Percentiles rank a stretch among this genome's conserved stretches.
Conservation (phyloP, 1,284 basidiomycete species). For the Sporisorium sorghi region DNA sequence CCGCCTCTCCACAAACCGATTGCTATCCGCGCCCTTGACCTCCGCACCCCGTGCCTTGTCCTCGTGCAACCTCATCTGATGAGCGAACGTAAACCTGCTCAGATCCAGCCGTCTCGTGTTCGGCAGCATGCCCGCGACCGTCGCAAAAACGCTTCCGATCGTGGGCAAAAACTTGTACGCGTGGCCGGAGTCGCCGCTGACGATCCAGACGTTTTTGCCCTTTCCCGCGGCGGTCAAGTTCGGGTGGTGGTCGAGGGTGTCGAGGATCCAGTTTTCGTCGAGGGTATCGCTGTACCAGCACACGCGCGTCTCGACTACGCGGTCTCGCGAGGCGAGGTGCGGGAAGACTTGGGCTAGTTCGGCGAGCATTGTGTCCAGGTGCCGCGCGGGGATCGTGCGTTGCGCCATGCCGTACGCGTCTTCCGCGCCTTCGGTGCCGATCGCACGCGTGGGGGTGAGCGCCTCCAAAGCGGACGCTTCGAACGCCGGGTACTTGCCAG, state of each 20-base stretch:
- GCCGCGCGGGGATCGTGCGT: slow-evolving; percentile 74
- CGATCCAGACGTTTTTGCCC: slow-evolving; percentile 69
- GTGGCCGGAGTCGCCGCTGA: slow-evolving; percentile 71
- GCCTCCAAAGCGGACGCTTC: slow-evolving; percentile 2
- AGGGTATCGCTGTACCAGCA: slow-evolving; percentile 78
- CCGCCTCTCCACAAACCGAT: slow-evolving; percentile 9
- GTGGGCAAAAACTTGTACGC: slow-evolving; percentile 79
- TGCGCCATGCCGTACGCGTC: slow-evolving; percentile 16
- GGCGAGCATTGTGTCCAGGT: slow-evolving; percentile 73
- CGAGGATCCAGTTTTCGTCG: slow-evolving; percentile 72
- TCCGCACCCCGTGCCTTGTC: neutral
- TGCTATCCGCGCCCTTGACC: slow-evolving; percentile 34
- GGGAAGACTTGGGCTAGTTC: slow-evolving; percentile 77
- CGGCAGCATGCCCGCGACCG: slow-evolving; percentile 64
- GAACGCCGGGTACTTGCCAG: slow-evolving; percentile 23
- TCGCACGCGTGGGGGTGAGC: neutral
- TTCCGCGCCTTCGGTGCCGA: slow-evolving; percentile 25
- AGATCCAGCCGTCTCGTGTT: slow-evolving; percentile 22
- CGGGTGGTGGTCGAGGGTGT: slow-evolving; percentile 69
- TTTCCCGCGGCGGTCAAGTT: neutral
- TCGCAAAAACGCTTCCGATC: slow-evolving; percentile 80
- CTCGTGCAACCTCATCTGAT: slow-evolving; percentile 35
- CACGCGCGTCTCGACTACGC: slow-evolving; percentile 77
- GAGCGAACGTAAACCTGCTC: slow-evolving; percentile 38
- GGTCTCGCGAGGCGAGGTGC: slow-evolving; percentile 71